Evolutionary conservation across 1,284 basidiomycete genomes (phyloP).

Genomic region (Stereum hirsutum): DNA sequence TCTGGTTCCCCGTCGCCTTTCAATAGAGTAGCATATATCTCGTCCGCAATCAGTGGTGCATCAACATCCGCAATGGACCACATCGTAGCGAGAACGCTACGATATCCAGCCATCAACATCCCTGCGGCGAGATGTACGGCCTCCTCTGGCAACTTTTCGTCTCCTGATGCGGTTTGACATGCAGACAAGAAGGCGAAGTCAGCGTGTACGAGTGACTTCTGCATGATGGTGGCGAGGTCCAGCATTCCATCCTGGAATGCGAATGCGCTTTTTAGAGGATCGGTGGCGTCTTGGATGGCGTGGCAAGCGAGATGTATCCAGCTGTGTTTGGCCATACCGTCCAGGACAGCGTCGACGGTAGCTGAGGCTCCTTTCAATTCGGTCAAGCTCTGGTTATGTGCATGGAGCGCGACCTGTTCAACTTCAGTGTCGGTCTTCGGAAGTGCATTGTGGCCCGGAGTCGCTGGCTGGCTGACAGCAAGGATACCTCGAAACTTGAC

Average conservation of each 20-base stretch:
- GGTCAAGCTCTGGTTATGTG: slow-evolving; percentile 1
- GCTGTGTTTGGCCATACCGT: not conserved
- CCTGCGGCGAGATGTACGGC: slow-evolving; percentile 16
- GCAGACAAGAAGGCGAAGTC: slow-evolving; percentile 2
- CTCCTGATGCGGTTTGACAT: slow-evolving; percentile 3
- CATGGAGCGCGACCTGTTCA: not conserved
- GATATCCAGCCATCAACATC: slow-evolving; percentile 16
- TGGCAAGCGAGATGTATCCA: slow-evolving; percentile 1
- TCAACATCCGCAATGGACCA: slow-evolving; percentile 9
- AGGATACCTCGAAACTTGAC: not conserved
- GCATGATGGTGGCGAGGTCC: slow-evolving; percentile 1
- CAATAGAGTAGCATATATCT: slow-evolving; percentile 5
- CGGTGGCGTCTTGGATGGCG: not conserved
- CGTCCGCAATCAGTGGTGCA: slow-evolving; percentile 4
- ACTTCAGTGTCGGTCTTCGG: not conserved
- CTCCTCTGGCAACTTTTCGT: slow-evolving; percentile 1
- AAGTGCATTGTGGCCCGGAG: not conserved
- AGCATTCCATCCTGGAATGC: not conserved
- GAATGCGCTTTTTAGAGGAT: slow-evolving; percentile 3
- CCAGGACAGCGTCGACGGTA: not conserved
- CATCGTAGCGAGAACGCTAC: slow-evolving; percentile 16
- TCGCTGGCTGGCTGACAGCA: slow-evolving; percentile 3
- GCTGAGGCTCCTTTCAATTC: slow-evolving; percentile 12
- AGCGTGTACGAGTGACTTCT: not conserved
- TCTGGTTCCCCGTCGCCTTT: not conserved